Evolutionary conservation across 75 land plant species (phyloP).

Genomic region (Cryptomeria japonica): DNA sequence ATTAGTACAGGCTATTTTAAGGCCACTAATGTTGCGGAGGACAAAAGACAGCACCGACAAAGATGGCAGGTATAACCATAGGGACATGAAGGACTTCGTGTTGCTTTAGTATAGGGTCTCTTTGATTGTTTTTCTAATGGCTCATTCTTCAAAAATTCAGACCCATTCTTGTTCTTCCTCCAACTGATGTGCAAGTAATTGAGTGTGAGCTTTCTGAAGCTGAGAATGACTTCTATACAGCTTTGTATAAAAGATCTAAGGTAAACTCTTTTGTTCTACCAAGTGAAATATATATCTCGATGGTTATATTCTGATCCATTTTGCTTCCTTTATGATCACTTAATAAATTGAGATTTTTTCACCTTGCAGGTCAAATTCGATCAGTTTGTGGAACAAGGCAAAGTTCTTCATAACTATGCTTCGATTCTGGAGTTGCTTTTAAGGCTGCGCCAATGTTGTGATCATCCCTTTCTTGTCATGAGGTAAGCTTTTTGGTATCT

Average conservation of each 20-base stretch:
- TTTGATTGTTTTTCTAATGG: neutral
- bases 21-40: conserved; percentile 91
- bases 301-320: neutral
- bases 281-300: neutral
- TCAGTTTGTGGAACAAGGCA: conserved; percentile 96
- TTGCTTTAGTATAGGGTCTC: neutral
- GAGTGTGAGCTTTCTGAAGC: conserved; percentile 79
- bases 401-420: conserved; percentile 97
- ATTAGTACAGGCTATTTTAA: conserved; percentile 81
- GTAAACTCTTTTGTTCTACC: conserved; percentile 23
- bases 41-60: conserved; percentile 81
- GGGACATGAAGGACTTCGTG: neutral
- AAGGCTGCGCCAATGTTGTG: conserved; percentile 96
- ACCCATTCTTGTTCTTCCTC: conserved; percentile 91
- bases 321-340: neutral
- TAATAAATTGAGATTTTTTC: neutral
- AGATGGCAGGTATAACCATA: conserved; percentile 66
- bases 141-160: conserved; percentile 27
- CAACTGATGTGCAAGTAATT: conserved; percentile 67
- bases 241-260: conserved; percentile 90
- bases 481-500: conserved; percentile 38
- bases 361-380: conserved; percentile 85
- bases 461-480: conserved; percentile 97
- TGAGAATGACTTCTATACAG: conserved; percentile 91
- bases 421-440: conserved; percentile 93